phyloP scores from a whole-genome alignment of 208 protist genomes.

The Trypanosoma mega region DNA sequence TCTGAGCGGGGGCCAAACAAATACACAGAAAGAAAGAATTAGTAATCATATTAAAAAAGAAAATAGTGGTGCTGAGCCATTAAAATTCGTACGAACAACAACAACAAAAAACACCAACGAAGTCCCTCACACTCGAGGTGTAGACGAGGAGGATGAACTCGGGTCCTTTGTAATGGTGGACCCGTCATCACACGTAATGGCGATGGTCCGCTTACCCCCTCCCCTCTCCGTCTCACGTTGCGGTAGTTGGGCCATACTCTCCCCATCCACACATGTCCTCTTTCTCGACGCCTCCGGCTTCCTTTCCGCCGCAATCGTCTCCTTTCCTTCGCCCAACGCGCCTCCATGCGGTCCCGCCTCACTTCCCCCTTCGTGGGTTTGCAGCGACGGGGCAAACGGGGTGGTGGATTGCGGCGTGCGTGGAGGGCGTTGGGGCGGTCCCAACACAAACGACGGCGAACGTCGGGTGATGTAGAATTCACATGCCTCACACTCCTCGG shows the following conservation, averaged over 20 bases:
- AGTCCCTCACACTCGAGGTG: too few species aligned
- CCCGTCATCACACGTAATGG: background rate
- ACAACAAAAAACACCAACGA: too few species aligned
- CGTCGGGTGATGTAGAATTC: slow-evolving; percentile 26
- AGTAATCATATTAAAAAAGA: too few species aligned
- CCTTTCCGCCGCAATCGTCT: background rate
- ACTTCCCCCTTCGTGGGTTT: too few species aligned
- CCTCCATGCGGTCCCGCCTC: too few species aligned
- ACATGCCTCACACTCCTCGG: slow-evolving; percentile 15
- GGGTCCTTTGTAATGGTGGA: slow-evolving; percentile 2
- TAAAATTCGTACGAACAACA: too few species aligned
- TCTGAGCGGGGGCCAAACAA: background rate
- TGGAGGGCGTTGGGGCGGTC: background rate
- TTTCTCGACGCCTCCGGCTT: too few species aligned
- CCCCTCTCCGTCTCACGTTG: background rate
- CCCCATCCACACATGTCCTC: too few species aligned
- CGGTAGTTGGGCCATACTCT: background rate
- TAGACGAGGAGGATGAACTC: slow-evolving; percentile 2
- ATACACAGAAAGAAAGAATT: slow-evolving; percentile 9
- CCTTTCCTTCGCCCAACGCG: background rate
- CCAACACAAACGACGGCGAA: slow-evolving; percentile 3
- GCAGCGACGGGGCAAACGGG: too few species aligned
- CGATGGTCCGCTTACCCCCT: too few species aligned
- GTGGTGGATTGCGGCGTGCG: background rate
- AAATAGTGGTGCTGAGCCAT: background rate